Percentiles rank a stretch among this genome's conserved stretches.
These are phyloP conservation scores for Mrakia frigida DNA, from an alignment of 768 basidiomycete genomes.

Conservation along the genomic window DNA sequence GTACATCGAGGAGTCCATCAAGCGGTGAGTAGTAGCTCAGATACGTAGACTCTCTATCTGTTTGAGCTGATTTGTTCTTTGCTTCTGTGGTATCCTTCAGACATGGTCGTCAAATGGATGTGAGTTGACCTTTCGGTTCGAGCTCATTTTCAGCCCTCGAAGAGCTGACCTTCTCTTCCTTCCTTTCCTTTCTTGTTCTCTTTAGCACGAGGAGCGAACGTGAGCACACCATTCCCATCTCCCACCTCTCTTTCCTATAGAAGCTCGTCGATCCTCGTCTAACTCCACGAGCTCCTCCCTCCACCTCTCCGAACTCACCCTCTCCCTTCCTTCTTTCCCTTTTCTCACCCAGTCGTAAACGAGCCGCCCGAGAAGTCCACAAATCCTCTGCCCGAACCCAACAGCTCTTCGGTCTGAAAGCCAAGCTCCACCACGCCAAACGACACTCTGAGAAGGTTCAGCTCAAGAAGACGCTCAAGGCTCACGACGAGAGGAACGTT, in stretches of 20 bases:
- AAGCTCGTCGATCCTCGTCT: no score
- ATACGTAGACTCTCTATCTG: neutral
- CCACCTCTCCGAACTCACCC: neutral
- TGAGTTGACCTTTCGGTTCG: neutral
- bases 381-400: slow-evolving; percentile 75
- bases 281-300: neutral
- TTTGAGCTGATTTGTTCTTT: neutral
- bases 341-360: slow-evolving; percentile 44
- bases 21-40: slow-evolving; percentile 38
- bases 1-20: slow-evolving; percentile 98
- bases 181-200: neutral
- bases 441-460: slow-evolving; percentile 97
- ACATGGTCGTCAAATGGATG: slow-evolving; percentile 34
- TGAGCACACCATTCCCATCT: slow-evolving; percentile 48
- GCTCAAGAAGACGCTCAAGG: slow-evolving; percentile 98
- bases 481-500: slow-evolving; percentile 97
- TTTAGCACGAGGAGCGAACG: slow-evolving; percentile 86
- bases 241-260: neutral
- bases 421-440: slow-evolving; percentile 94
- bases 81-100: neutral
- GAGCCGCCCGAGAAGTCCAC: slow-evolving; percentile 47
- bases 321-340: neutral
- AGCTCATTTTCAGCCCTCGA: neutral
- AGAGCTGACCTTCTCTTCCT: neutral
- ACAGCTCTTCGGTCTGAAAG: slow-evolving; percentile 92